A percentile compares a stretch with the other conserved stretches of the same genome.
Conservation (phyloP, 1,139 yeast genomes). For the Casaregolazyma suthepensis region DNA sequence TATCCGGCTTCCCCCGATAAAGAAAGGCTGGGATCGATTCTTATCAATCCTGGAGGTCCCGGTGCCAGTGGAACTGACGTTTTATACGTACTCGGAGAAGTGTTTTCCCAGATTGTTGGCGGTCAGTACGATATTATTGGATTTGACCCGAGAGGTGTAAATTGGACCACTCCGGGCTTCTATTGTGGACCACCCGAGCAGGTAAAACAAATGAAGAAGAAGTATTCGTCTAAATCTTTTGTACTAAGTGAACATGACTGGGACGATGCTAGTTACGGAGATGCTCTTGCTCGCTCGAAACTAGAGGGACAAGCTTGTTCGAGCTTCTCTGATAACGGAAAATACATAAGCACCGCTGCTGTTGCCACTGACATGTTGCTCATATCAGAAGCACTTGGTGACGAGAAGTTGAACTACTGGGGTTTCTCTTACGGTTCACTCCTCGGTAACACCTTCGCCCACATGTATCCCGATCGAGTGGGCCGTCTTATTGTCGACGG, state of each 20-base stretch:
- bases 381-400: constrained; percentile 15
- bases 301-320: constrained; percentile 12
- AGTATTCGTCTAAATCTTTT: neutral
- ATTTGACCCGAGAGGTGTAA: constrained; percentile 12
- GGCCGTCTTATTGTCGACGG: constrained; percentile 19
- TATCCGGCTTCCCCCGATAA: constrained; percentile 10
- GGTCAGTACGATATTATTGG: constrained; percentile 18
- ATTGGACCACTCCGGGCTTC: constrained; percentile 12
- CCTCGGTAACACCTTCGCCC: constrained; percentile 19
- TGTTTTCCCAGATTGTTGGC: constrained; percentile 10
- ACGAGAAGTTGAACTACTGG: constrained; percentile 17
- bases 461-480: constrained; percentile 15
- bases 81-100: constrained; percentile 10
- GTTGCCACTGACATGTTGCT: constrained; percentile 18
- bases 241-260: neutral
- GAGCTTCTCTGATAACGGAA: neutral
- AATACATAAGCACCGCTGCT: constrained; percentile 15
- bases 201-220: neutral
- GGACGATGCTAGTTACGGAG: constrained; percentile 4
- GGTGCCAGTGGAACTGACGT: constrained; percentile 17
- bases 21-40: constrained; percentile 12
- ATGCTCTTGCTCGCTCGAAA: constrained; percentile 6
- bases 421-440: constrained; percentile 17
- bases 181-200: constrained; percentile 3
- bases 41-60: constrained; percentile 19